Percentiles rank a stretch among this genome's conserved stretches.
Evolutionary conservation across 176 grass and related monocot genomes (phyloP).

Genomic region (Carex kokanica): DNA sequence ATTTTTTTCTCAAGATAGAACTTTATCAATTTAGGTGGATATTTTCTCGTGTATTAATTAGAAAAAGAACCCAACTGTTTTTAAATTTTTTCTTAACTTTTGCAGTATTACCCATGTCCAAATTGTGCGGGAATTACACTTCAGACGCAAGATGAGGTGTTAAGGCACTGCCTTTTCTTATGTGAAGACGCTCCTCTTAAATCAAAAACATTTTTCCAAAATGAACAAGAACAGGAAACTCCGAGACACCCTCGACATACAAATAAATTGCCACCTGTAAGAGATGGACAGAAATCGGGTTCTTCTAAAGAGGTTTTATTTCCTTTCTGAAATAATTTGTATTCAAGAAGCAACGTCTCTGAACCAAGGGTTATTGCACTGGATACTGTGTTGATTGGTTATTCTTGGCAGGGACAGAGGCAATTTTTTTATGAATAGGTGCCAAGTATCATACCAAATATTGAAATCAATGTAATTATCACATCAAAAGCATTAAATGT

Average conservation of each 20-base stretch:
- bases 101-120: slow-evolving; percentile 11
- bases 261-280: not conserved
- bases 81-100: not conserved
- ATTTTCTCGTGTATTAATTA: no score
- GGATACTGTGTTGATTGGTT: not conserved
- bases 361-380: not conserved
- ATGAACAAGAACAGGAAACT: not conserved
- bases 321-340: not conserved
- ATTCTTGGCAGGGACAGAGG: not conserved
- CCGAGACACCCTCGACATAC: not conserved
- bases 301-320: not conserved
- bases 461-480: not conserved
- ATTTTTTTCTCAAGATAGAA: not conserved
- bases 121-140: not conserved
- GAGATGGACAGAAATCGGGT: not conserved
- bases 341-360: not conserved
- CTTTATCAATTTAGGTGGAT: not conserved
- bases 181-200: slow-evolving; percentile 10
- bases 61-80: not conserved
- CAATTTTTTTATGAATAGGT: not conserved
- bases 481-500: not conserved
- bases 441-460: not conserved
- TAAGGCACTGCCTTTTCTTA: slow-evolving; percentile 19
- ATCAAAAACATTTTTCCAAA: not conserved
- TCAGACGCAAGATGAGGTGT: slow-evolving; percentile 3